A percentile compares a stretch with the other conserved stretches of the same genome.
Evolutionary conservation across 73 alveolate genomes (phyloP).

Genomic region (Paramecium sexaurelia): DNA sequence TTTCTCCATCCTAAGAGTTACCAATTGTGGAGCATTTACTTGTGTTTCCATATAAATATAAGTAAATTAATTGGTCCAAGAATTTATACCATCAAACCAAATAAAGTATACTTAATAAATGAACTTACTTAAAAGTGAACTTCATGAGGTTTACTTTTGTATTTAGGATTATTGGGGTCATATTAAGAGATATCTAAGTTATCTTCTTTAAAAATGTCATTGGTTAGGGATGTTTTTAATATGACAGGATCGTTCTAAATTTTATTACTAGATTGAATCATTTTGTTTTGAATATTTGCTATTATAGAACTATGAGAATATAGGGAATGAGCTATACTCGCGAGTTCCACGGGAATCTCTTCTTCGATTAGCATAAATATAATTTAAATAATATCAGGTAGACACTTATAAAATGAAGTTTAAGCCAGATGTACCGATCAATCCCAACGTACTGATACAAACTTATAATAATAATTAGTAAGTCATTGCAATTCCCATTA

Average conservation of each 20-base stretch:
- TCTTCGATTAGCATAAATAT: neutral
- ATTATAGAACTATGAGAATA: neutral
- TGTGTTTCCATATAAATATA: neutral
- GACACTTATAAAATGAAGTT: constrained; percentile 3
- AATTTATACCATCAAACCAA: neutral
- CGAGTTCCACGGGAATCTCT: neutral
- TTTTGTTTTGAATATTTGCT: neutral
- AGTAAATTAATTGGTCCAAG: neutral
- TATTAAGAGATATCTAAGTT: neutral
- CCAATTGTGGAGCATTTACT: neutral
- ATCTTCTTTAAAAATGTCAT: neutral
- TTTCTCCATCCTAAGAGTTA: neutral
- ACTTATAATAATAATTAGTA: neutral
- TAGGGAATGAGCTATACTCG: neutral
- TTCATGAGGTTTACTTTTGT: constrained; percentile 27
- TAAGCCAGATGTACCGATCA: neutral
- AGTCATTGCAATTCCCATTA: constrained; percentile 17
- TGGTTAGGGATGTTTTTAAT: neutral
- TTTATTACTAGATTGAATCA: neutral
- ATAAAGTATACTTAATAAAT: neutral
- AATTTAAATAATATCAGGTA: neutral
- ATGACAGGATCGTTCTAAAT: neutral
- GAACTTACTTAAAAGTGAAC: neutral
- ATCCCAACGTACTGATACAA: neutral
- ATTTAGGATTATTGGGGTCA: constrained; percentile 5